Percentiles rank a stretch among this genome's conserved stretches.
These are phyloP conservation scores for Globisporangium iwayamae DNA, from an alignment of 352 stramenopile species.

Conservation along the genomic window DNA sequence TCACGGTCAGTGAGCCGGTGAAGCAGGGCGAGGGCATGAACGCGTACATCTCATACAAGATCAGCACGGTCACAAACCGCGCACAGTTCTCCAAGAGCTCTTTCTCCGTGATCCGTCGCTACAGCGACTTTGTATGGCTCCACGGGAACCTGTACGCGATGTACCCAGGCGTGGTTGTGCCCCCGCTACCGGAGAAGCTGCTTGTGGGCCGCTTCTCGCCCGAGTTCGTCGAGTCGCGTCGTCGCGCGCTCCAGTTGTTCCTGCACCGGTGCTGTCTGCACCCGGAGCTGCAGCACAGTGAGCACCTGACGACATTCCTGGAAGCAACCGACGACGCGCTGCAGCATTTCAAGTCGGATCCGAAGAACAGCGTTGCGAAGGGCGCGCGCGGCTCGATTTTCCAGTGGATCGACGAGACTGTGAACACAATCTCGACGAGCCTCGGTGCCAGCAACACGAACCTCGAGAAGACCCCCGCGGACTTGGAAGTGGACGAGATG, in stretches of 20 bases:
- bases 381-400: constrained; percentile 64
- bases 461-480: constrained; percentile 85
- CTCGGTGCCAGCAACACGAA: constrained; percentile 44
- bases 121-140: constrained; percentile 97
- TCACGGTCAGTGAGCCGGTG: constrained; percentile 92
- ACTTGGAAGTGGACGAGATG: constrained; percentile 95
- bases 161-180: constrained; percentile 90
- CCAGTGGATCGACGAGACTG: constrained; percentile 87
- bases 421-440: constrained; percentile 79
- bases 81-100: constrained; percentile 82
- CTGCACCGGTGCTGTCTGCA: constrained; percentile 74
- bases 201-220: constrained; percentile 92
- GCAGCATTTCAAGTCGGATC: constrained; percentile 58
- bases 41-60: constrained; percentile 97
- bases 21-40: constrained; percentile 97
- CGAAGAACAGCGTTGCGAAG: constrained; percentile 45
- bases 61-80: constrained; percentile 73
- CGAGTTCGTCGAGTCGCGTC: constrained; percentile 88
- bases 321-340: constrained; percentile 76
- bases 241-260: constrained; percentile 78
- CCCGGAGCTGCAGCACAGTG: constrained; percentile 80
- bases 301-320: constrained; percentile 82
- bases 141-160: constrained; percentile 85
- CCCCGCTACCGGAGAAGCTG: constrained; percentile 95
- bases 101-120: constrained; percentile 91